Evolutionary conservation across 768 basidiomycete species (phyloP).

Genomic region (Cystobasidium tubakii): DNA sequence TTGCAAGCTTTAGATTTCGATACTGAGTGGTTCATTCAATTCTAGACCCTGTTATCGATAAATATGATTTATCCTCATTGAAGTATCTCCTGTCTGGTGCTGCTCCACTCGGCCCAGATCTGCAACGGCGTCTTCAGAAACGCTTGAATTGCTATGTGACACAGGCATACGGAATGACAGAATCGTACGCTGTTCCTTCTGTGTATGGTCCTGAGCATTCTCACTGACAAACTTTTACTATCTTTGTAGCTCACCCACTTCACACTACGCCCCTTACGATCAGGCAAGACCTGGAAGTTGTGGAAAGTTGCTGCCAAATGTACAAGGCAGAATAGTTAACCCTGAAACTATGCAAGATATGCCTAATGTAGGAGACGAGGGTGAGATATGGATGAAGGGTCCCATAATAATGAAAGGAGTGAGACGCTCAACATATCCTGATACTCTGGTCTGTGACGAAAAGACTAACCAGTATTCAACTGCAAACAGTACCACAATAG

Average conservation of each 20-base stretch:
- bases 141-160: slow-evolving; percentile 21
- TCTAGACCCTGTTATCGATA: slow-evolving; percentile 38
- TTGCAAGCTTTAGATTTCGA: not conserved
- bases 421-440: slow-evolving; percentile 6
- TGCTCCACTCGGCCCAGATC: slow-evolving; percentile 44
- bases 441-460: slow-evolving; percentile 26
- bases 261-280: slow-evolving; percentile 22
- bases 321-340: slow-evolving; percentile 39
- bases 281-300: slow-evolving; percentile 14
- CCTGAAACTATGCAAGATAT: slow-evolving; percentile 41
- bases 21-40: not conserved
- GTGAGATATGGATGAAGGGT: slow-evolving; percentile 41
- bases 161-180: slow-evolving; percentile 44
- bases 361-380: slow-evolving; percentile 17
- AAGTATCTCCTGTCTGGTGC: slow-evolving; percentile 42
- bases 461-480: no score
- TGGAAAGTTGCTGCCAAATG: slow-evolving; percentile 41
- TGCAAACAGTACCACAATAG: slow-evolving; percentile 39
- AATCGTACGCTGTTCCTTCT: slow-evolving; percentile 13
- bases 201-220: no score
- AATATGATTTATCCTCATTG: slow-evolving; percentile 42
- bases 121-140: slow-evolving; percentile 39
- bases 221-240: not conserved
- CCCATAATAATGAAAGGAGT: slow-evolving; percentile 26
- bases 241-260: slow-evolving; percentile 17